These are phyloP conservation scores for Lactarius sanguifluus DNA, from an alignment of 768 basidiomycete genomes.

Conservation along the genomic window DNA sequence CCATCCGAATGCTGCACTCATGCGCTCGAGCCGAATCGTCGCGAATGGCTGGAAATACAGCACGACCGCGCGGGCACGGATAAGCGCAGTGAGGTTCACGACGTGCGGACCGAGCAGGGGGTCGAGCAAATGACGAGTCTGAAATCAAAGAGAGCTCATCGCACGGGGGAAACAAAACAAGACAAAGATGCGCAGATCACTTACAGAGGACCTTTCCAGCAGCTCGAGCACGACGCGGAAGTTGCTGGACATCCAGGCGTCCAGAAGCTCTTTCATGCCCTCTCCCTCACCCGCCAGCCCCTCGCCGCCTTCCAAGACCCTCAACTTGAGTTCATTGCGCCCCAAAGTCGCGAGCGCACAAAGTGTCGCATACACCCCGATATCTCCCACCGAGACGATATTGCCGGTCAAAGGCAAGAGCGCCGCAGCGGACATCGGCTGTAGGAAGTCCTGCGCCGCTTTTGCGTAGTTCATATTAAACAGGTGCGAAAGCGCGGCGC, in stretches of 20 bases:
- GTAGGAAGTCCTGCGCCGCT: conserved; percentile 72
- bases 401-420: conserved; percentile 81
- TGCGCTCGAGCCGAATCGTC: conserved; percentile 76
- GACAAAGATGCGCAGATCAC: conserved; percentile 34
- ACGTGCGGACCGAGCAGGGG: conserved; percentile 75
- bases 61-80: conserved; percentile 76
- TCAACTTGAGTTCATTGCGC: conserved; percentile 65
- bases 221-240: conserved; percentile 82
- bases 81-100: conserved; percentile 57
- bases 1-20: conserved; percentile 88
- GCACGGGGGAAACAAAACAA: not conserved
- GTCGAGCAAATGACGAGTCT: conserved; percentile 80
- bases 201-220: conserved; percentile 64
- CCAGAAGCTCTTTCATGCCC: conserved; percentile 67
- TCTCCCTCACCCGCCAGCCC: conserved; percentile 27
- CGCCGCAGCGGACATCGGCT: conserved; percentile 60
- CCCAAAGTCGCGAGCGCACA: conserved; percentile 79
- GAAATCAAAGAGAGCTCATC: conserved; percentile 2
- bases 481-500: conserved; percentile 73
- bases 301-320: conserved; percentile 50
- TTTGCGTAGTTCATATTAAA: conserved; percentile 74
- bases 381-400: conserved; percentile 78
- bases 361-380: conserved; percentile 83
- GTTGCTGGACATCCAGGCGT: conserved; percentile 81
- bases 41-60: conserved; percentile 92